These are phyloP conservation scores for Trypanosoma melophagium DNA, from an alignment of 208 protist genomes.

Conservation along the genomic window DNA sequence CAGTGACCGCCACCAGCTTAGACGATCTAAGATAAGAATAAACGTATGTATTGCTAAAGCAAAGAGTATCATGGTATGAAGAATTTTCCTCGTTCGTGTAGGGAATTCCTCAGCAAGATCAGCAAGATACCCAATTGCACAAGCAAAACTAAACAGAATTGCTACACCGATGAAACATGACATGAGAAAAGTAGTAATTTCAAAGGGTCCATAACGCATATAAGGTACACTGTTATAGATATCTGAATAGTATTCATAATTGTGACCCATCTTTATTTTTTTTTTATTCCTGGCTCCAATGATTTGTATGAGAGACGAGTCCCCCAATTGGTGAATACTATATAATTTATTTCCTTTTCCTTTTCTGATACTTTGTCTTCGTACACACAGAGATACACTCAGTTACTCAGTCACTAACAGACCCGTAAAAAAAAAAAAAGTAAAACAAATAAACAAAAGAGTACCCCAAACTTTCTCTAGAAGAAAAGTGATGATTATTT, in stretches of 20 bases:
- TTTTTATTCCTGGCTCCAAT: background rate
- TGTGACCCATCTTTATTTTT: constrained; percentile 3
- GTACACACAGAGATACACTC: too few species aligned
- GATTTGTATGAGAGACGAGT: background rate
- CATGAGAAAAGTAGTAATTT: constrained; percentile 49
- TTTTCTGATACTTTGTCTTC: too few species aligned
- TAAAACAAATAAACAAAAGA: too few species aligned
- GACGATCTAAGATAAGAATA: constrained; percentile 49
- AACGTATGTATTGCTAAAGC: constrained; percentile 39
- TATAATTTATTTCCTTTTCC: too few species aligned
- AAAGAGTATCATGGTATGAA: constrained; percentile 36
- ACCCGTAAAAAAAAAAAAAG: too few species aligned
- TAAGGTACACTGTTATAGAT: constrained; percentile 21
- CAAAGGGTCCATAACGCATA: constrained; percentile 47
- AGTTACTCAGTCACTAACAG: too few species aligned
- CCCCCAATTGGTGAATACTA: too few species aligned
- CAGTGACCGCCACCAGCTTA: constrained; percentile 52
- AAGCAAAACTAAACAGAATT: constrained; percentile 41
- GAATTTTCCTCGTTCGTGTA: constrained; percentile 30
- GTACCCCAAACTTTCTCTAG: too few species aligned
- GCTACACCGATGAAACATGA: constrained; percentile 31
- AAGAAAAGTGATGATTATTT: background rate
- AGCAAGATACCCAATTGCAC: constrained; percentile 37
- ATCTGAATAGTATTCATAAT: constrained; percentile 24
- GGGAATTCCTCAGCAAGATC: constrained; percentile 62